Evolutionary conservation across 2,329 filamentous ascomycete species (phyloP), one percentile per base, ranked within the genome.

Genomic region (Diaporthe ampelina): DNA sequence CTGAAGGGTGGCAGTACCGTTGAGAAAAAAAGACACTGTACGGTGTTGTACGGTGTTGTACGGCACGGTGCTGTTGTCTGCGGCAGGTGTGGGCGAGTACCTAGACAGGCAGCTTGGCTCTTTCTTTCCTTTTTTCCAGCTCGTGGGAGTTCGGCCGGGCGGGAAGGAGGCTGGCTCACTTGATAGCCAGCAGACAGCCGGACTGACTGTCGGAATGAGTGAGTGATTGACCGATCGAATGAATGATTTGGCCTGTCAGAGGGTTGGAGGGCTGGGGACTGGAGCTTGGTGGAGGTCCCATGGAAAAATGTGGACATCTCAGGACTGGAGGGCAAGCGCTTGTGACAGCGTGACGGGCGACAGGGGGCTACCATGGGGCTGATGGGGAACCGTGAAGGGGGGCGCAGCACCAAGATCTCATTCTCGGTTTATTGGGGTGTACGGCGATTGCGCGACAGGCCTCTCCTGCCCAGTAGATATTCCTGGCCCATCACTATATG

Each of bases 401-500:
- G 70, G 70, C 45, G 57, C 57, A 56, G 57, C 57, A 45, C 29
- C 2, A 61, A 61, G 57, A 54, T 71, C 58, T 45, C 45, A 72
- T n/a, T 52, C 58, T 59, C 32, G 37, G n/a, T 15, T 68, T 21
- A 54, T 48, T 54, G 48, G 5, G 5, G 17, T 48, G 8, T 43
- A 45, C 37, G 58, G 58, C 58, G 37, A 63, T 13, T 29, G 45
- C 40, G 45, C 45, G 43, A 67, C 63, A 67, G 63, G 45, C 29
- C 26, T 35, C 61, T 52, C 61, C 45, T 67, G 63, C 45, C 45
- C 59, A 65, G 40, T 32, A 29, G 26, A 37, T 54, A 40, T 40
- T 54, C 3, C 45, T 40, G 69, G 69, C 69, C 56, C 57, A 63
- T 72, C 69, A 43, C 56, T 56, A 72, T 72, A 58, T 63, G 24